A percentile compares a stretch with the other conserved stretches of the same genome.
These are phyloP conservation scores for Fusarium staphyleae DNA, from an alignment of 2,329 filamentous ascomycete genomes.

Conservation along the genomic window DNA sequence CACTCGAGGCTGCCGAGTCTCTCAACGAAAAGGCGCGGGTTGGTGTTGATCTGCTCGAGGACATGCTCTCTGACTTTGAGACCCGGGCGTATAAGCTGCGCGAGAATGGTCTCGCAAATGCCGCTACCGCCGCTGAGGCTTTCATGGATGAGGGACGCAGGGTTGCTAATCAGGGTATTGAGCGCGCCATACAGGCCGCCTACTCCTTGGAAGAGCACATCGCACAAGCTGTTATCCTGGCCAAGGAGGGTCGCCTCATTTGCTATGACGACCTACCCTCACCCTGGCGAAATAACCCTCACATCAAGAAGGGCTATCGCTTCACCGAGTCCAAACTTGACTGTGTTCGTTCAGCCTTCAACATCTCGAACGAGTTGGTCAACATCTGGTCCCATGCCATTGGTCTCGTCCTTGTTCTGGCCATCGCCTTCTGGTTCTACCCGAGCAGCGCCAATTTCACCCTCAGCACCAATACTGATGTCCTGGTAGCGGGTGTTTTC, in stretches of 20 bases:
- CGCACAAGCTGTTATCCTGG: slow-evolving; percentile 75
- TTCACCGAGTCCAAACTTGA: slow-evolving; percentile 92
- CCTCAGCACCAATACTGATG: slow-evolving; percentile 84
- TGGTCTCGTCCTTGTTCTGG: slow-evolving; percentile 84
- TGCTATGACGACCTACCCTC: slow-evolving; percentile 88
- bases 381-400: slow-evolving; percentile 98
- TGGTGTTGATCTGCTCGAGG: slow-evolving; percentile 85
- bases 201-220: slow-evolving; percentile 85
- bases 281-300: slow-evolving; percentile 94
- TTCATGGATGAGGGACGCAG: slow-evolving; percentile 81
- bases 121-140: slow-evolving; percentile 71
- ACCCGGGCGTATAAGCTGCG: slow-evolving; percentile 79
- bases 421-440: slow-evolving; percentile 95
- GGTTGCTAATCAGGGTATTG: slow-evolving; percentile 80
- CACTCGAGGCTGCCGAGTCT: slow-evolving; percentile 81
- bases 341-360: slow-evolving; percentile 83
- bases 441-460: slow-evolving; percentile 86
- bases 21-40: slow-evolving; percentile 91
- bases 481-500: slow-evolving; percentile 91
- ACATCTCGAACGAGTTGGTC: slow-evolving; percentile 88
- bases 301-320: slow-evolving; percentile 90
- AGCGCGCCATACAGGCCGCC: slow-evolving; percentile 80
- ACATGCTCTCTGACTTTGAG: slow-evolving; percentile 86
- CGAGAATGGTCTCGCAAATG: slow-evolving; percentile 74
- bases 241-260: slow-evolving; percentile 82